phyloP scores from a whole-genome alignment of 2,329 filamentous ascomycete genomes.

The Fusarium nematophilum region DNA sequence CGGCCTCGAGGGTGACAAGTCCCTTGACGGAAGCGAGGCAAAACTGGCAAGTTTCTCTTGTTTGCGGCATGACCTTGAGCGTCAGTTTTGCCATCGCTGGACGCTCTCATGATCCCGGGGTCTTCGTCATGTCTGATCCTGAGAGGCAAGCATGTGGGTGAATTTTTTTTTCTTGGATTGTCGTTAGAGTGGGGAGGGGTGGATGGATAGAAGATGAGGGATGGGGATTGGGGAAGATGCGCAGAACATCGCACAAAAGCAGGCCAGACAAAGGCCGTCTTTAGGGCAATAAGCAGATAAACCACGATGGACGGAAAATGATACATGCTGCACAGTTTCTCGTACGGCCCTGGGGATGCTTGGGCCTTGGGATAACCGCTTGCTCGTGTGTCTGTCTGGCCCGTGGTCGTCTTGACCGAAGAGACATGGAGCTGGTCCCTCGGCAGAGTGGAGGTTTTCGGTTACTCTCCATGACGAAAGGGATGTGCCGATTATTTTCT shows the following conservation, averaged over 20 bases:
- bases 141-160: conserved; percentile 13
- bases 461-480: conserved; percentile 47
- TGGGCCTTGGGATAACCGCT: conserved; percentile 17
- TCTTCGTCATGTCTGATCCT: background rate
- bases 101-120: background rate
- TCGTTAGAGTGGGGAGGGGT: conserved; percentile 21
- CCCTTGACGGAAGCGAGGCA: conserved; percentile 18
- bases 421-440: conserved; percentile 35
- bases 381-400: conserved; percentile 11
- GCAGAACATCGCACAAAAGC: background rate
- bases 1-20: conserved; percentile 20
- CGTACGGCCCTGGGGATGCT: conserved; percentile 26
- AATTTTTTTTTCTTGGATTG: conserved; percentile 8
- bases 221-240: conserved; percentile 12
- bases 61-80: background rate
- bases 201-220: conserved; percentile 11
- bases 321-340: conserved; percentile 36
- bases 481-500: conserved; percentile 46
- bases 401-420: conserved; percentile 19
- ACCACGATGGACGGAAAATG: conserved; percentile 2
- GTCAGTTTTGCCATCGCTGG: background rate
- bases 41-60: background rate
- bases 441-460: conserved; percentile 47
- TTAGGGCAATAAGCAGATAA: background rate
- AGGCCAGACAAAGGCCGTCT: background rate